Base-by-base conservation (phyloP, 305 asterid species). In the Fraxinus platypoda region DNA sequence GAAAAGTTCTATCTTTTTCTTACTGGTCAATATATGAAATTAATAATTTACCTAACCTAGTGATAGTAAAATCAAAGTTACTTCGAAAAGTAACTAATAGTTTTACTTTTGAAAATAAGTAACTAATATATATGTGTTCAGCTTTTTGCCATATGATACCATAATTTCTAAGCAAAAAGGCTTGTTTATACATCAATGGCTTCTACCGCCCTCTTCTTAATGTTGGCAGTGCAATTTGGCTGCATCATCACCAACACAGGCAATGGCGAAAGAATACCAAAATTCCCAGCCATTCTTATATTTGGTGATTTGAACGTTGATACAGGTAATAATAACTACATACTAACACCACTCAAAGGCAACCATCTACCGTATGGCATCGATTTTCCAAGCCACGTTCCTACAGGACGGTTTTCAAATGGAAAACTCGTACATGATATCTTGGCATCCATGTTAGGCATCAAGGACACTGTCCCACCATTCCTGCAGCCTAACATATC, bases 341-440 rank as follows among this genome's bases (percentile, higher is more conserved):
- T 94, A 34, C 1, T n/a, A 12, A 92, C 95, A 0, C 31, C 83
- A 3, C 83, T 90, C 78, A 84, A 76, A 78, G 96, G 91, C 54
- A 37, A 94, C 72, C 95, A 94, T 80, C 85, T 8, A 2, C 98
- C 97, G 0, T 94, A 94, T 43, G 97, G 97, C 2, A 37, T 66
- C 1, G 84, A 84, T 46, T 94, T 88, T 33, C 93, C 93, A 0
- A 93, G 91, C 8, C 41, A 37, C 1, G 79, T 85, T 57, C 88
- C 98, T 1, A 90, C 93, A 0, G 98, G 98, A 6, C 81, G 98
- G 75, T 91, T 94, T 81, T 94, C 97, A 0, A 85, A 94, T 23
- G 98, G 97, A 64, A 94, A 86, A 81, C 93, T 94, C 54, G 89
- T 92, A 1, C 93, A 94, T 0, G 97, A 94, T 34, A 74, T 92